phyloP scores from a whole-genome alignment of 2,329 filamentous ascomycete species.

The Ophiocordyceps camponoti-rufipedis region DNA sequence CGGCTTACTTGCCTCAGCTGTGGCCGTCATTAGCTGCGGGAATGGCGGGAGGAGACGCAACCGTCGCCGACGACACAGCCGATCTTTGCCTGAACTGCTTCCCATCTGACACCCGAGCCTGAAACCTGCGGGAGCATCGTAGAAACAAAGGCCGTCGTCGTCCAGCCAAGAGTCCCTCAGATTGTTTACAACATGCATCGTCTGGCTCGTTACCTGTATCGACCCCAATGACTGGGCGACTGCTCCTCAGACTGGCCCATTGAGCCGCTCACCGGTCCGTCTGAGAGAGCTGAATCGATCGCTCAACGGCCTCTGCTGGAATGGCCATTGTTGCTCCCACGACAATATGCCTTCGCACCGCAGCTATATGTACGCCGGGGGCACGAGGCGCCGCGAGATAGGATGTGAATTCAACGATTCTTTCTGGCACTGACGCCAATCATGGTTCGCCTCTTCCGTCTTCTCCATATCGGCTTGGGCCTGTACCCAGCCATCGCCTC shows the following conservation, averaged over 20 bases:
- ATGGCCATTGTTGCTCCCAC: neutral
- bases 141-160: neutral
- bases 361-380: neutral
- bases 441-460: constrained; percentile 6
- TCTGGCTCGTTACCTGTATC: neutral
- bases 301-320: neutral
- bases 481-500: constrained; percentile 1
- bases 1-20: neutral
- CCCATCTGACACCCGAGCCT: neutral
- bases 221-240: too few species aligned
- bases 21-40: neutral
- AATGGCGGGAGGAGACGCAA: neutral
- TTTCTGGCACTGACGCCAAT: neutral
- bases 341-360: neutral
- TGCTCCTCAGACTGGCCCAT: neutral
- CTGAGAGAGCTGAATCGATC: neutral
- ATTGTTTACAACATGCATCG: neutral
- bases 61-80: neutral
- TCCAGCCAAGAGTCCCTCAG: neutral
- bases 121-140: neutral
- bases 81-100: neutral
- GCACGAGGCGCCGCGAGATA: neutral
- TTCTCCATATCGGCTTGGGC: constrained; percentile 4
- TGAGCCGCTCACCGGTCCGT: too few species aligned
- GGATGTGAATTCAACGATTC: neutral